Percentiles rank a stretch among this genome's conserved stretches.
phyloP scores from a whole-genome alignment of 2,329 filamentous ascomycete genomes.

The Grosmannia huntii region DNA sequence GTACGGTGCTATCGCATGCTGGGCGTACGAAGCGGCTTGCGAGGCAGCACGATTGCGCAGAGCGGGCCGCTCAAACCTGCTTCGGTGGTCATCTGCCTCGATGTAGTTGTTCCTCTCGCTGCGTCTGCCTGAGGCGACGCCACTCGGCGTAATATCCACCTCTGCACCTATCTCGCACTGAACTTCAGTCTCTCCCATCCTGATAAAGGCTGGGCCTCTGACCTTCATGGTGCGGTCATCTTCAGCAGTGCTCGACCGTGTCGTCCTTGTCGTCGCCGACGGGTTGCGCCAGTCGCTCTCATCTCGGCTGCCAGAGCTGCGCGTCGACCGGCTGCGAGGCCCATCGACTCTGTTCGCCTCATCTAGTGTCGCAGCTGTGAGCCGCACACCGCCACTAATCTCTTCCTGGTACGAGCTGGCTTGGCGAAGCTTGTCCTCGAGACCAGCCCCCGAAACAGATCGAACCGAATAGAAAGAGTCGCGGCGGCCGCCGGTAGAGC shows the following conservation, averaged over 20 bases:
- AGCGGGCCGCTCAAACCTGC: conserved; percentile 31
- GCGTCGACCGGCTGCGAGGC: conserved; percentile 41
- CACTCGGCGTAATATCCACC: conserved; percentile 36
- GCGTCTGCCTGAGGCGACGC: conserved; percentile 12
- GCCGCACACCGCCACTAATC: conserved; percentile 29
- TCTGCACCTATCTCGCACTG: conserved; percentile 46
- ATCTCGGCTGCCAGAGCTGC: conserved; percentile 47
- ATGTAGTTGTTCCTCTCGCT: conserved; percentile 40
- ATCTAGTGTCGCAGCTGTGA: conserved; percentile 44
- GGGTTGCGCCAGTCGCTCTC: conserved; percentile 47
- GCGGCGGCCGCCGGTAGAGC: conserved; percentile 18
- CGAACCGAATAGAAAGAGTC: conserved; percentile 28
- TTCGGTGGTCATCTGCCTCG: conserved; percentile 35
- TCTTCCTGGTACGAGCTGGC: conserved; percentile 41
- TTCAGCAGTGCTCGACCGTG: conserved; percentile 36
- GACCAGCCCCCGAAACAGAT: conserved; percentile 20
- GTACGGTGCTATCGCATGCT: conserved; percentile 10
- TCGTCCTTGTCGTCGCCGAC: conserved; percentile 49
- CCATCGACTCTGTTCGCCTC: conserved; percentile 35
- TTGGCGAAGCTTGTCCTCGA: conserved; percentile 28
- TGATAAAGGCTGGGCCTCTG: conserved; percentile 40
- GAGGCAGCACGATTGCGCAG: conserved; percentile 34
- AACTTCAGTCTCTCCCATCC: conserved; percentile 44
- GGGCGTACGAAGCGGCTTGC: conserved; percentile 33
- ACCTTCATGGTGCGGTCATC: conserved; percentile 52